Evolutionary conservation across 345 rosid species (phyloP), one percentile per base, ranked within the genome.

Genomic region (Citrus cavaleriei): DNA sequence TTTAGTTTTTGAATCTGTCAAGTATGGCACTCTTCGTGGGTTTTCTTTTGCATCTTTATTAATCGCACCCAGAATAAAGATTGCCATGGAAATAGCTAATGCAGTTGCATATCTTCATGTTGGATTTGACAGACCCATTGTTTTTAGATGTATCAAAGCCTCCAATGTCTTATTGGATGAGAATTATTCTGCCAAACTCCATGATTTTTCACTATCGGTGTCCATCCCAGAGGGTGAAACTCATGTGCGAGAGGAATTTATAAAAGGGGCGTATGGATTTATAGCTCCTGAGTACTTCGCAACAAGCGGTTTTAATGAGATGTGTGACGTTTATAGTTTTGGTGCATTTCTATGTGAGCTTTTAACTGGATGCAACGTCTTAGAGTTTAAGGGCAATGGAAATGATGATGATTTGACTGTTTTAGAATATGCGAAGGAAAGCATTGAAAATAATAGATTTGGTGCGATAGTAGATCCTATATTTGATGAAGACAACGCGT

Each of bases 101-200:
- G 51, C 51, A 13, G 51, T 46, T 30, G 55, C 79, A 1, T 74
- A 74, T 79, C 77, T 76, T 55, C 82, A 76, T 67, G 58, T 68
- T 27, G 64, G 73, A 40, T 68, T 80, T 57, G 32, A 69, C 10
- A 59, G 60, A 65, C 67, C 73, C 2, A 22, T 77, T n/a, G 24
- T 77, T 21, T 57, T 62, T 30, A 64, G 74, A 46, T 16, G 38
- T 13, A 64, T 80, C 21, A 55, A 16, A 6, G 32, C 72, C 24
- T 0, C 0, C 1, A 74, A 18, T 51, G 68, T 80, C 13, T 6
- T 74, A 19, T n/a, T 84, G 19, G 60, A 59, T 40, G 30, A 74
- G 27, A 14, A 65, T 7, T 9, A 8, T 28, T 38, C 2, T 13
- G 35, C 79, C 65, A 80, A 80, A 19, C 49, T 74, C 3, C 22